Evolutionary conservation across 2,329 filamentous ascomycete species (phyloP).

Genomic region (Verruconis gallopava): DNA sequence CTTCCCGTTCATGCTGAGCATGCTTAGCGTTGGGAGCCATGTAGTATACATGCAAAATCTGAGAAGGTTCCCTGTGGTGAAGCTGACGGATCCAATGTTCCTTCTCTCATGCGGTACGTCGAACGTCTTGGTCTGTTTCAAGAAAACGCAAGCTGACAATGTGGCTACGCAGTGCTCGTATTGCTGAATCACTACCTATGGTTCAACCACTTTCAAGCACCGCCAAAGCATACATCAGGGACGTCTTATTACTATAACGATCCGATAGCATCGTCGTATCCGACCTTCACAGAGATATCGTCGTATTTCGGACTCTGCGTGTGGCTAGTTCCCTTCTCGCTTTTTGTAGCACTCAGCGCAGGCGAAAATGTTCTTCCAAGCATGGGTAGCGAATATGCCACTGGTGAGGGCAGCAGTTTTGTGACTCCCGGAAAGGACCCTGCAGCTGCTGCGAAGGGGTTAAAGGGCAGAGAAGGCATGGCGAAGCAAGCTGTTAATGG

Average conservation of each 20-base stretch:
- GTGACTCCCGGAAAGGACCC: conserved; percentile 29
- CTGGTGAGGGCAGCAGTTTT: conserved; percentile 41
- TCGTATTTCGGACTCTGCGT: conserved; percentile 94
- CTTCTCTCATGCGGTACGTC: conserved; percentile 65
- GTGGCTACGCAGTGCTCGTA: conserved; percentile 51
- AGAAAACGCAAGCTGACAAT: not conserved
- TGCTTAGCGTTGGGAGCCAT: conserved; percentile 69
- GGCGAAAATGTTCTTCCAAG: conserved; percentile 90
- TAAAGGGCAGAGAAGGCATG: conserved; percentile 34
- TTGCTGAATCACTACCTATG: conserved; percentile 86
- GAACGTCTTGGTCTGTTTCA: not conserved
- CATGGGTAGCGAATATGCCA: conserved; percentile 67
- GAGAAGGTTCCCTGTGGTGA: conserved; percentile 61
- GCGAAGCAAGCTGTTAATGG: conserved; percentile 46
- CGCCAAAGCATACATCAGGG: conserved; percentile 19
- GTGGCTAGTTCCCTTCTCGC: conserved; percentile 88
- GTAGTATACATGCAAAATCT: conserved; percentile 82
- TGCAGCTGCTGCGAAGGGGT: conserved; percentile 14
- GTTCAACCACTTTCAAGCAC: conserved; percentile 80
- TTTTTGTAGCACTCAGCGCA: conserved; percentile 89
- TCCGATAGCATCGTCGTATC: conserved; percentile 45
- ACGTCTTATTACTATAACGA: conserved; percentile 41
- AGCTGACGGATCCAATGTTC: conserved; percentile 77
- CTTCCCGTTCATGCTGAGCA: conserved; percentile 65
- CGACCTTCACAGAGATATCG: conserved; percentile 85